These are phyloP conservation scores for Wickerhamomyces pijperi DNA, from an alignment of 805 yeast genomes.

Conservation along the genomic window DNA sequence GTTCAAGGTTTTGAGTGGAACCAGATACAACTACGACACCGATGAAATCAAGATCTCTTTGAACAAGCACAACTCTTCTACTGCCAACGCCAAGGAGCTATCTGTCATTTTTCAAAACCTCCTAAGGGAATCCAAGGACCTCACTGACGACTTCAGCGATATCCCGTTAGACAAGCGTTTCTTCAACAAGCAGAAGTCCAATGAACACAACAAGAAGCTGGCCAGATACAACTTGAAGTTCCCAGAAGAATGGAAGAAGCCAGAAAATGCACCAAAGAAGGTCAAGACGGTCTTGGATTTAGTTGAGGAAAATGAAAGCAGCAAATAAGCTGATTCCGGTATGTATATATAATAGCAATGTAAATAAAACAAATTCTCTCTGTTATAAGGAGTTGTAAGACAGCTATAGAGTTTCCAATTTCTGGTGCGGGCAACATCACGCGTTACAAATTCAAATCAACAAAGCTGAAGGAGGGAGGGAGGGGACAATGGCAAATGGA, in stretches of 20 bases:
- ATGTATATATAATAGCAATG: too few species aligned
- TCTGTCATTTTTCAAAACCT: constrained; percentile 54
- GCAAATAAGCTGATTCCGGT: too few species aligned
- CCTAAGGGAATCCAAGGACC: constrained; percentile 52
- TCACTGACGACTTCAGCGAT: constrained; percentile 56
- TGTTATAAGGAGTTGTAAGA: too few species aligned
- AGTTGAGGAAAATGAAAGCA: constrained; percentile 1
- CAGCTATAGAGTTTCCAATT: too few species aligned
- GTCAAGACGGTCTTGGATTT: constrained; percentile 15
- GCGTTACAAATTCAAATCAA: too few species aligned
- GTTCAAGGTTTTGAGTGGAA: constrained; percentile 67
- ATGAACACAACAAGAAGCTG: constrained; percentile 27
- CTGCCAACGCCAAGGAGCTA: constrained; percentile 75
- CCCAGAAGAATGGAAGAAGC: constrained; percentile 75
- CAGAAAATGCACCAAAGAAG: constrained; percentile 56
- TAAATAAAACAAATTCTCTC: too few species aligned
- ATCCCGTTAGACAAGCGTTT: constrained; percentile 78
- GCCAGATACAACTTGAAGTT: constrained; percentile 32
- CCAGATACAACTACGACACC: constrained; percentile 54
- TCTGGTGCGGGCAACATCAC: too few species aligned
- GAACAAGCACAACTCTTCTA: constrained; percentile 58
- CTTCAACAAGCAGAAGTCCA: constrained; percentile 31
- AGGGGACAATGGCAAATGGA: too few species aligned
- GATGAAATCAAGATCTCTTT: constrained; percentile 57
- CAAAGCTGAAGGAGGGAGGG: too few species aligned